A percentile compares a stretch with the other conserved stretches of the same genome.
Evolutionary conservation across 2,329 filamentous ascomycete species (phyloP).

Genomic region (Epichloe aotearoae): DNA sequence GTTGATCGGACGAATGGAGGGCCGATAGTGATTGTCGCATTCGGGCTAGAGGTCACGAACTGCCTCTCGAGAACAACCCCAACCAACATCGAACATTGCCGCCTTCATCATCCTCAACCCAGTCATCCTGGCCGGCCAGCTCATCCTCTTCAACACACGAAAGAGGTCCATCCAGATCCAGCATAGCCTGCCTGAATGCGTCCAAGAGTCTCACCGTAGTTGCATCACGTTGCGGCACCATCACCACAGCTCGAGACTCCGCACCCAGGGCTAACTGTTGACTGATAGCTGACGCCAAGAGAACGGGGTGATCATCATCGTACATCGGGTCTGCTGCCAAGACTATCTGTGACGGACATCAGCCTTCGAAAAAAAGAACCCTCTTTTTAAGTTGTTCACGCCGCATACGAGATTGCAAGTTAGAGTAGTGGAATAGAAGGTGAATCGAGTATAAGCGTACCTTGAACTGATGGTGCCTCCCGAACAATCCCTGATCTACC

Average conservation of each 20-base stretch:
- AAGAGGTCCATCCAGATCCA: constrained; percentile 30
- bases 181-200: constrained; percentile 51
- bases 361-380: background rate
- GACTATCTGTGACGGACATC: constrained; percentile 42
- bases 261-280: constrained; percentile 46
- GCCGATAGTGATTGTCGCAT: too few relatives aligned
- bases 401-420: too few relatives aligned
- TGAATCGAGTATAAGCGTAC: constrained; percentile 14
- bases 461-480: constrained; percentile 36
- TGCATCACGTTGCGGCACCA: constrained; percentile 65
- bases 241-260: constrained; percentile 57
- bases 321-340: constrained; percentile 82
- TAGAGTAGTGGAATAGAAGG: too few relatives aligned
- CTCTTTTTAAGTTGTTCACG: too few relatives aligned
- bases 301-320: constrained; percentile 64
- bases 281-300: constrained; percentile 58
- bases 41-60: constrained; percentile 8
- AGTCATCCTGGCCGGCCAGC: constrained; percentile 60
- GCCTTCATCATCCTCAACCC: constrained; percentile 42
- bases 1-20: too few relatives aligned
- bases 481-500: constrained; percentile 31
- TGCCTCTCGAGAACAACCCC: constrained; percentile 37
- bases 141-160: constrained; percentile 45
- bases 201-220: constrained; percentile 49
- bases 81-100: constrained; percentile 52